Base-by-base conservation (phyloP, 176 grass and related monocot genomes). In the Bolboschoenus planiculmis region DNA sequence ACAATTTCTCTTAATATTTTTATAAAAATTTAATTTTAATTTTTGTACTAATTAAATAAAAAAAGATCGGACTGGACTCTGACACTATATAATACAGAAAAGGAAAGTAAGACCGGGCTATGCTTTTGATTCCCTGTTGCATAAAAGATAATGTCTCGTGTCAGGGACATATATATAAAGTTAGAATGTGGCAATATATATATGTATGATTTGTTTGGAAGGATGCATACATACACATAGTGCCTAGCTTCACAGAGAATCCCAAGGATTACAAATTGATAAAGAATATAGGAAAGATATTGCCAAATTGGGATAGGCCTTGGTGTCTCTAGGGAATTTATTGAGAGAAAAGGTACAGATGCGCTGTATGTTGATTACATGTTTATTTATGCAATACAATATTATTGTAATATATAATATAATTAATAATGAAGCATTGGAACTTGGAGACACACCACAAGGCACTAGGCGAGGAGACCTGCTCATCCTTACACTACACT, bases 231-330 rank as follows among this genome's bases (percentile, higher is more conserved):
- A n/a, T n/a, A n/a, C n/a, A n/a, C n/a, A n/a, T n/a, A n/a, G n/a
- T n/a, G n/a, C n/a, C n/a, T 46, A 11, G 1, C 1, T 11, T 3
- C 40, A 29, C 68, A 73, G 40, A 44, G 21, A 13, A 47, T 29
- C 4, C 1, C 1, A 14, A 46, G 0, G 9, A 1, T 46, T 46
- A 11, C 40, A 29, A 73, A 14, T 46, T 47, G 21, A 47, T 73
- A 29, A n/a, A 44, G 30, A 44, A 46, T 15, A 39, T 30, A 46
- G 18, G 9, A 58, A 40, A 55, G 78, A 79, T 81, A 5, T 81
- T 81, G 56, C 78, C 78, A 61, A 81, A 60, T 81, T 62, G 78
- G 78, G 31, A 81, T 81, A 81, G 78, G 35, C 50, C 54, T 81
- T 0, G 35, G 10, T 79, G 78, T 62, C 48, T 42, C 56, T 81